These are phyloP conservation scores for Debaryomycetaceae sp. DNA, from an alignment of 1,139 yeast species.

Conservation along the genomic window DNA sequence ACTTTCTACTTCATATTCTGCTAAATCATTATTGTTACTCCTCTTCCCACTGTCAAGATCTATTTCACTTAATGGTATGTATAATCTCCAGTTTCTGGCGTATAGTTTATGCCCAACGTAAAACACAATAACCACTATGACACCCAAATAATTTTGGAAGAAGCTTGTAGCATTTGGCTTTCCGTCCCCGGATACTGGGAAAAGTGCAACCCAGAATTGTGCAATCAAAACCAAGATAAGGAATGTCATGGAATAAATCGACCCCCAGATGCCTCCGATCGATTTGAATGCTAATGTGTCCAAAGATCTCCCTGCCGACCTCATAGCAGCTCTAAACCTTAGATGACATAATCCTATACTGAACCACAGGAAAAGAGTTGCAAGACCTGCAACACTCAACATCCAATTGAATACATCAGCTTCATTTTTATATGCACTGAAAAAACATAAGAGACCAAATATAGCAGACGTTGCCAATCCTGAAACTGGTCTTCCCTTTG, in stretches of 20 bases:
- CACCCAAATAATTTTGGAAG: conserved; percentile 38
- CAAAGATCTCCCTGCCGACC: conserved; percentile 23
- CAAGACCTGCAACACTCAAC: conserved; percentile 39
- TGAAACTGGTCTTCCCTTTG: conserved; percentile 40
- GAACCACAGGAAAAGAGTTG: conserved; percentile 42
- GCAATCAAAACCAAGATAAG: conserved; percentile 29
- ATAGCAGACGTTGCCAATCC: conserved; percentile 32
- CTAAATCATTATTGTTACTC: conserved; percentile 22
- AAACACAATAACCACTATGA: conserved; percentile 29
- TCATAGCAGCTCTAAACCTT: conserved; percentile 38
- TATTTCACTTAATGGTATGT: conserved; percentile 23
- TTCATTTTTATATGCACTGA: conserved; percentile 37
- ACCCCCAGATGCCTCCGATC: conserved; percentile 31
- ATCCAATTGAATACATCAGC: conserved; percentile 40
- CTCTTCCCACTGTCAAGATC: conserved; percentile 36
- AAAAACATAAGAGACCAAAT: conserved; percentile 38
- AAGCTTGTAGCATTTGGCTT: conserved; percentile 28
- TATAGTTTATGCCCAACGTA: conserved; percentile 32
- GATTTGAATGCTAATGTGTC: conserved; percentile 28
- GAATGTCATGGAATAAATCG: conserved; percentile 29
- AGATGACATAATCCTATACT: conserved; percentile 36
- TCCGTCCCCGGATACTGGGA: conserved; percentile 27
- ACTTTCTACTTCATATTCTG: conserved; percentile 20
- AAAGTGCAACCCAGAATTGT: conserved; percentile 39
- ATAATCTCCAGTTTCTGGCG: conserved; percentile 32